Base-by-base conservation (phyloP, 2,329 filamentous ascomycete species). In the Aspergillus ustus region DNA sequence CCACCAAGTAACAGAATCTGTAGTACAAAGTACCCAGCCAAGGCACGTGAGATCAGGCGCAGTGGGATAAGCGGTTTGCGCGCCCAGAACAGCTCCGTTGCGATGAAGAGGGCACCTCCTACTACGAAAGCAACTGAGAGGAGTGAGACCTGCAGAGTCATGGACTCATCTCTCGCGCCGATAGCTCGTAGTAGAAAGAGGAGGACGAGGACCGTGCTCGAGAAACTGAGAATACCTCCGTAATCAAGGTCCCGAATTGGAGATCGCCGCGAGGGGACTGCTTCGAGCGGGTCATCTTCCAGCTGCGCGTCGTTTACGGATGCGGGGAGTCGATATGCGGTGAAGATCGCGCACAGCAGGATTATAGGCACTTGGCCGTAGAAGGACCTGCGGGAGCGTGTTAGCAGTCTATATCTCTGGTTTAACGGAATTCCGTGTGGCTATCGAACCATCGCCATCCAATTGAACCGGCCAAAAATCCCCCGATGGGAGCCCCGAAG, bases 401-500 rank as follows among this genome's bases (percentile, higher is more conserved):
- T 34, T 28, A n/a, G 11, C 44, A 15, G 50, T 43, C n/a, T n/a
- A n/a, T n/a, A n/a, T n/a, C n/a, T n/a, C n/a, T n/a, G 13, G 17
- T 9, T 25, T n/a, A 0, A 45, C 25, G 28, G 29, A 48, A 1
- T 11, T 29, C 7, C 3, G 37, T n/a, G 2, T 13, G 34, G 17
- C 22, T 20, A 6, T 58, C 77, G 66, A 65, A 83, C 87, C 88
- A 90, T 46, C 90, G 81, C 90, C 90, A 93, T 31, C 90, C 90
- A 1, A 92, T 75, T 37, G 79, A 81, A 69, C 92, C 89, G 25
- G 88, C 89, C 70, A 93, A 85, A 56, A 87, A 81, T 1, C 90
- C 90, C 15, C 90, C 90, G 7, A 90, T 80, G 0, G 89, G 89
- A 1, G 89, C 89, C 2, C 90, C 90, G 2, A 87, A 72, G 43